phyloP scores from a whole-genome alignment of 2,329 filamentous ascomycete genomes.

The Alternaria longipes region DNA sequence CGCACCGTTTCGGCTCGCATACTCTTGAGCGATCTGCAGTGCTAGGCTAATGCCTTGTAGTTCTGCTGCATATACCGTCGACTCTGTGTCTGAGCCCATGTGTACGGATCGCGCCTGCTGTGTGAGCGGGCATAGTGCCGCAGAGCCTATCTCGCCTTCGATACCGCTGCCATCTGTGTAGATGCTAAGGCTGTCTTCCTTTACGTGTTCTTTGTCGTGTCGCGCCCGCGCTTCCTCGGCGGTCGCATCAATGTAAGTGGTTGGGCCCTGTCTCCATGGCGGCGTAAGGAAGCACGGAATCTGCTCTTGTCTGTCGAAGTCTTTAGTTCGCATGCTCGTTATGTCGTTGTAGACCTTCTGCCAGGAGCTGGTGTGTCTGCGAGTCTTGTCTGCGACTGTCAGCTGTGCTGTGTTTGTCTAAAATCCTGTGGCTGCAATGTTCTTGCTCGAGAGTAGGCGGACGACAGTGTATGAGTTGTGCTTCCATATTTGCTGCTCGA shows the following conservation, averaged over 20 bases:
- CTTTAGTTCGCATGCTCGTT: constrained; percentile 12
- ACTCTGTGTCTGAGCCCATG: constrained; percentile 19
- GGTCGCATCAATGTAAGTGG: constrained; percentile 22
- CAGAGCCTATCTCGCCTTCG: constrained; percentile 23
- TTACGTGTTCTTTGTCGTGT: constrained; percentile 23
- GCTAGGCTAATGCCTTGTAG: constrained; percentile 29
- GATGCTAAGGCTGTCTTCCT: constrained; percentile 27
- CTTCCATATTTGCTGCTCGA: constrained; percentile 28
- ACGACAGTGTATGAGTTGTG: constrained; percentile 24
- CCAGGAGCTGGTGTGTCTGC: constrained; percentile 14
- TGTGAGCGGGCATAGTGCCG: constrained; percentile 25
- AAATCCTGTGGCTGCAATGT: constrained; percentile 20
- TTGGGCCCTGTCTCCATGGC: constrained; percentile 19
- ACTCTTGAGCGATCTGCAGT: constrained; percentile 27
- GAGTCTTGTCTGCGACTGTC: constrained; percentile 7
- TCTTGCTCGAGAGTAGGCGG: constrained; percentile 17
- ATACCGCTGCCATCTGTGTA: constrained; percentile 34
- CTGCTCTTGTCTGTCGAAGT: constrained; percentile 18
- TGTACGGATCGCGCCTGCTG: constrained; percentile 23
- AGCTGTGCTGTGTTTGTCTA: constrained; percentile 6
- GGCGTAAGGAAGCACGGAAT: constrained; percentile 25
- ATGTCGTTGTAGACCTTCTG: constrained; percentile 23
- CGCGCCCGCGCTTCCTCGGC: constrained; percentile 17
- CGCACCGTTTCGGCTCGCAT: constrained; percentile 17
- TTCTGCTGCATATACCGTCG: constrained; percentile 23